Evolutionary conservation across 2,329 filamentous ascomycete genomes (phyloP), one percentile per base, ranked within the genome.

Genomic region (Epichloe scottii): DNA sequence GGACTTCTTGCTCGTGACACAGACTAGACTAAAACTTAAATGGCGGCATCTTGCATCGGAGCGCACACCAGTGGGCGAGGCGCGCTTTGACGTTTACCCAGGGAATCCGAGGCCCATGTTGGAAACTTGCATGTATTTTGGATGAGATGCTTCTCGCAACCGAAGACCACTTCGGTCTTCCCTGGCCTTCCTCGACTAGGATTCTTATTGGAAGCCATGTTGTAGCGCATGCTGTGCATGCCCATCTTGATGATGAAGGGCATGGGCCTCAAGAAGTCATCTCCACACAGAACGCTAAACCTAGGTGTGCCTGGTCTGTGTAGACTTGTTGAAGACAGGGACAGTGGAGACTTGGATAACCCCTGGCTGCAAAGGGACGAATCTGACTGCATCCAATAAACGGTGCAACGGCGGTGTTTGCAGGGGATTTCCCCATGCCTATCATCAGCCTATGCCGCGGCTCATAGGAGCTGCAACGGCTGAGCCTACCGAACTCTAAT

Each of bases 21-120:
- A 44, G 40, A 48, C 35, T 33, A 39, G 45, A 45, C 17, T 44
- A 50, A 45, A 43, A 48, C 21, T 30, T 15, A 41, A 34, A 39
- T 51, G 39, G 51, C 51, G 51, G 51, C 47, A 53, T 46, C 33
- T 15, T 51, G 43, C 51, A 48, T 53, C 51, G 46, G 48, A 51
- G 44, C 51, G 48, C 45, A 51, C 39, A 44, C 30, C 10, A 41
- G 19, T 11, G 19, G 37, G 38, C 10, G 43, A 43, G 19, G 39
- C 14, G 26, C 49, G 26, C 38, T 30, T 21, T 48, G 45, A 48
- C 38, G 50, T 42, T 48, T 48, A 46, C 19, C 33, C 15, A 39
- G 3, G 30, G 21, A 33, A 35, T 45, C 30, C 26, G 12, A 21
- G 35, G 19, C 6, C 47, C 26, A 23, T 43, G 39, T n/a, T 23